These are phyloP conservation scores for Camellia japonica DNA, from an alignment of 148 eudicot species.

Conservation along the genomic window DNA sequence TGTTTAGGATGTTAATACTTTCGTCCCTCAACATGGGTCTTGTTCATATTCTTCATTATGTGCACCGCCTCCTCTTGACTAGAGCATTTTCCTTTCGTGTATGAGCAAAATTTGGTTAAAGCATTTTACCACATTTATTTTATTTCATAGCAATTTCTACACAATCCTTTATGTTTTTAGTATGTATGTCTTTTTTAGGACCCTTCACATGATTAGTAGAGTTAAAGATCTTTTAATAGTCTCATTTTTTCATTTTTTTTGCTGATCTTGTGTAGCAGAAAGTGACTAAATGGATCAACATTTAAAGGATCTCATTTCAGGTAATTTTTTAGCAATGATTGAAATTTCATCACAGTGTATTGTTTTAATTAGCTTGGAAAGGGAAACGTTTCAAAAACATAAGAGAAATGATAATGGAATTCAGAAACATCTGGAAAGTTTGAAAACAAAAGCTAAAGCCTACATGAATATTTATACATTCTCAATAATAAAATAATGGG, in stretches of 20 bases:
- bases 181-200: background rate
- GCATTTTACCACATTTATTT: constrained; percentile 1
- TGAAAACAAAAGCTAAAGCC: too few relatives aligned
- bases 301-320: constrained; percentile 26
- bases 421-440: too few relatives aligned
- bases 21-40: background rate
- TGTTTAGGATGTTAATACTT: background rate
- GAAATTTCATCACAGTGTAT: too few relatives aligned
- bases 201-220: background rate
- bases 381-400: too few relatives aligned
- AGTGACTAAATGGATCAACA: constrained; percentile 39
- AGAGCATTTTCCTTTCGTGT: background rate
- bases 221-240: background rate
- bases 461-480: too few relatives aligned
- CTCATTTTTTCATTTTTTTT: background rate
- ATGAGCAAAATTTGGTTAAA: background rate
- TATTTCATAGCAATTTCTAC: background rate
- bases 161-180: background rate
- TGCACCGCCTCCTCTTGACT: background rate
- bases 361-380: too few relatives aligned
- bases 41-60: background rate
- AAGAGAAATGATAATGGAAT: too few relatives aligned
- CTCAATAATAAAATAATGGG: too few relatives aligned
- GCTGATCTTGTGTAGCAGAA: constrained; percentile 21
- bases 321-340: constrained; percentile 15